Conservation (phyloP, 1,139 yeast species). For the Hyphopichia wangnamkhiaoensis region DNA sequence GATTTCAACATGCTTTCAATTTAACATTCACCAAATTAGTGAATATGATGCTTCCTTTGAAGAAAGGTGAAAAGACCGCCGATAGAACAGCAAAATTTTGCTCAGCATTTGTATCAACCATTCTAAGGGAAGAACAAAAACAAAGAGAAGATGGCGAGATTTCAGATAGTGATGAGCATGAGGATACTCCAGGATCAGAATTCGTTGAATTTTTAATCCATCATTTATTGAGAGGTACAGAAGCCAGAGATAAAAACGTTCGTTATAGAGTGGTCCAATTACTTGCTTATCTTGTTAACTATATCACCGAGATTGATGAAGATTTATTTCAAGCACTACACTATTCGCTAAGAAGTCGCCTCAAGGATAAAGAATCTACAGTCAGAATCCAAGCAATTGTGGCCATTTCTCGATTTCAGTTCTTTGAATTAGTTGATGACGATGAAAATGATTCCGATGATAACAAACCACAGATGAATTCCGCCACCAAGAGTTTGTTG, state of each 20-base stretch:
- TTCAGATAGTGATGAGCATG: constrained; percentile 23
- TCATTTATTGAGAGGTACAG: constrained; percentile 73
- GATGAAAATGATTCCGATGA: constrained; percentile 28
- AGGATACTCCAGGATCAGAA: constrained; percentile 43
- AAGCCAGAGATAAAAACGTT: constrained; percentile 74
- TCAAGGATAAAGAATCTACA: constrained; percentile 75
- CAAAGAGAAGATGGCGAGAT: constrained; percentile 20
- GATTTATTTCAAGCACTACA: constrained; percentile 66
- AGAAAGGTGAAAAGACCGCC: constrained; percentile 70
- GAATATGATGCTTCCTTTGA: constrained; percentile 65
- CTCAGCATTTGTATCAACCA: constrained; percentile 60
- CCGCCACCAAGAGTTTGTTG: constrained; percentile 16
- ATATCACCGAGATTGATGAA: constrained; percentile 75
- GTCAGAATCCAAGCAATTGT: constrained; percentile 83
- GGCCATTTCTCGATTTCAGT: constrained; percentile 79
- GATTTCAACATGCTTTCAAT: constrained; percentile 58
- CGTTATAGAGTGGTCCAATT: constrained; percentile 81
- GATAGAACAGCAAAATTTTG: constrained; percentile 78
- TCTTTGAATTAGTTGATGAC: constrained; percentile 41
- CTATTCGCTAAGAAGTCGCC: constrained; percentile 60
- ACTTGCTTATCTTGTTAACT: constrained; percentile 70
- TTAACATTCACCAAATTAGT: constrained; percentile 59
- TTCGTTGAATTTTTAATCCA: constrained; percentile 65
- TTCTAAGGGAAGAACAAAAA: constrained; percentile 37
- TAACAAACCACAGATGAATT: constrained; percentile 7